phyloP scores from a whole-genome alignment of 2,329 filamentous ascomycete genomes.

The Fusarium tjaetaba region DNA sequence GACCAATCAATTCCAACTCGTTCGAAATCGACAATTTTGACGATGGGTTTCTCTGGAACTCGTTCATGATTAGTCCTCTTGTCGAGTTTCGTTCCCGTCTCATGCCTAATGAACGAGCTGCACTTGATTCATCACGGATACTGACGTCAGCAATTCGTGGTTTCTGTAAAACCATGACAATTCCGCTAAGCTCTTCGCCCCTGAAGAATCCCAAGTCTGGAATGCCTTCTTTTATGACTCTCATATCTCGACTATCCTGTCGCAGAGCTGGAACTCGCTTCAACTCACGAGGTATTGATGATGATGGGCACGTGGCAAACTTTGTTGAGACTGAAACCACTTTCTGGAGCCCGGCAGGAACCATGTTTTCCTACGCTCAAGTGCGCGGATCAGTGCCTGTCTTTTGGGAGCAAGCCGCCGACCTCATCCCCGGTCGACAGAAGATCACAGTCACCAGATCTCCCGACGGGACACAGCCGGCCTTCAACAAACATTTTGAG shows the following conservation, averaged over 20 bases:
- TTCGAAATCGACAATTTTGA: conserved; percentile 95
- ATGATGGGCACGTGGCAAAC: conserved; percentile 96
- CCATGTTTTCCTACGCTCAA: conserved; percentile 93
- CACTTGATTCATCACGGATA: conserved; percentile 86
- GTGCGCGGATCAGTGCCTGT: conserved; percentile 92
- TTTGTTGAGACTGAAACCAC: conserved; percentile 98
- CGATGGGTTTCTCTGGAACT: conserved; percentile 95
- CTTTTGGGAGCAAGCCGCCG: conserved; percentile 95
- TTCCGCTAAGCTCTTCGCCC: conserved; percentile 80
- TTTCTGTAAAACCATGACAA: conserved; percentile 86
- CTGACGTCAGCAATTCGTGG: conserved; percentile 94
- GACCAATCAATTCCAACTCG: conserved; percentile 77
- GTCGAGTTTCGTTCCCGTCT: conserved; percentile 88
- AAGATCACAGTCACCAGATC: conserved; percentile 93
- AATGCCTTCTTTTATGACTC: conserved; percentile 82
- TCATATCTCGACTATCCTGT: conserved; percentile 93
- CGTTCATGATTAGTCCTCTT: conserved; percentile 95
- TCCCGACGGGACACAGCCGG: conserved; percentile 88
- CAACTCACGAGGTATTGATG: conserved; percentile 96
- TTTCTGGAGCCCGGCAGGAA: conserved; percentile 81
- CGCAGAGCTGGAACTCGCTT: conserved; percentile 92
- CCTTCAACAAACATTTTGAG: conserved; percentile 95
- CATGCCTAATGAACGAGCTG: conserved; percentile 76
- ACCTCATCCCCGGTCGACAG: conserved; percentile 89
- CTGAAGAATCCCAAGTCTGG: conserved; percentile 73